Conservation (phyloP, 2,329 filamentous ascomycete species). For the Scedosporium aurantiacum region DNA sequence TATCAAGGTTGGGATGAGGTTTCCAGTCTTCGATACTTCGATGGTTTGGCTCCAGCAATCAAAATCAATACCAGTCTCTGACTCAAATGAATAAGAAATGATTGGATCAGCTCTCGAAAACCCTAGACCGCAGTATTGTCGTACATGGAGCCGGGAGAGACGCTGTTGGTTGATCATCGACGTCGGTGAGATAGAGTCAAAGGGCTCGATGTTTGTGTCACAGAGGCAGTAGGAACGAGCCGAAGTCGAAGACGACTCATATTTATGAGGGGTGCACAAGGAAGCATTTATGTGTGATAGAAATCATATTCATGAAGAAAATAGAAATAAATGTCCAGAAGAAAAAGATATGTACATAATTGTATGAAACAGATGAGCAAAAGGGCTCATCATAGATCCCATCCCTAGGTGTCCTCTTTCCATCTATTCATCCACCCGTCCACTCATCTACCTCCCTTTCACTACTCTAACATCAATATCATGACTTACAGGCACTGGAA, state of each 20-base stretch:
- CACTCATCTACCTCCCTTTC: neutral
- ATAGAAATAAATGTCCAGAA: neutral
- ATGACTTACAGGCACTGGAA: constrained; percentile 26
- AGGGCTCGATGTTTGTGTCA: too few relatives aligned
- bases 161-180: neutral
- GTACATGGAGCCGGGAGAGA: neutral
- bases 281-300: neutral
- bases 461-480: neutral
- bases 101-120: neutral
- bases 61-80: neutral
- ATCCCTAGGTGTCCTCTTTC: neutral
- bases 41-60: too few relatives aligned
- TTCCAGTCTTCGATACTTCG: too few relatives aligned
- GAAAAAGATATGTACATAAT: neutral
- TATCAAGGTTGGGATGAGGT: too few relatives aligned
- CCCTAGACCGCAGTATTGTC: neutral
- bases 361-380: neutral
- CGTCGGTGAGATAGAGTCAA: too few relatives aligned
- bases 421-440: neutral
- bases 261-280: neutral
- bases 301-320: neutral
- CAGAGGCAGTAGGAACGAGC: too few relatives aligned
- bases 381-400: neutral
- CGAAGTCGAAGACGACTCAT: neutral
- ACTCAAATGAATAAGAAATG: neutral